Conservation (phyloP, 371 early-diverging fungal species). For the Mucor mucedo region DNA sequence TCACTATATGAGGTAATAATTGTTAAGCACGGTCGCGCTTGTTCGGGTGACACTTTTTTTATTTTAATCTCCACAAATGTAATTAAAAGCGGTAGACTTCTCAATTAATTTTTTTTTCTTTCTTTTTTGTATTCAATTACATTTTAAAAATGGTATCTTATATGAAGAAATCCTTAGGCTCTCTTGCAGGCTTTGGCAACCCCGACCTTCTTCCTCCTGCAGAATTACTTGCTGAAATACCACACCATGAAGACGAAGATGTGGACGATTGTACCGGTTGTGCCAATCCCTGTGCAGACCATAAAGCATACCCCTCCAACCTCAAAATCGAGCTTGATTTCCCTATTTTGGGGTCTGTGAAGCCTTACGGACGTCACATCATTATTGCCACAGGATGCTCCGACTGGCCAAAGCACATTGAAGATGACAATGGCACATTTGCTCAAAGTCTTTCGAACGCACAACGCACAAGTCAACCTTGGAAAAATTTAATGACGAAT, state of each 20-base stretch:
- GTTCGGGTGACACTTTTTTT: not conserved
- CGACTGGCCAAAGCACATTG: constrained; percentile 62
- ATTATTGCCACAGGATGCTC: constrained; percentile 65
- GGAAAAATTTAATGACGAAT: constrained; percentile 43
- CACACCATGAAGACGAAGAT: not conserved
- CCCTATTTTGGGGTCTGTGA: constrained; percentile 60
- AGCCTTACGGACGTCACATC: constrained; percentile 70
- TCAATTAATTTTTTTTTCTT: not conserved
- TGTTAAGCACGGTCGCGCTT: not conserved
- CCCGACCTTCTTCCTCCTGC: constrained; percentile 20
- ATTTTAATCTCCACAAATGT: not conserved
- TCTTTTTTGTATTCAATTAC: not conserved
- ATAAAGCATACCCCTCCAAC: constrained; percentile 62
- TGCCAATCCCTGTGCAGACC: constrained; percentile 53
- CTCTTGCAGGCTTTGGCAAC: constrained; percentile 21
- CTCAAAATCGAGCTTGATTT: constrained; percentile 63
- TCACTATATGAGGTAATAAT: not conserved
- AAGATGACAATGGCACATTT: constrained; percentile 47
- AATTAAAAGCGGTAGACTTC: not conserved
- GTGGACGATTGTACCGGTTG: constrained; percentile 44
- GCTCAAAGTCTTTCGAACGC: constrained; percentile 28
- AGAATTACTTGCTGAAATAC: constrained; percentile 16
- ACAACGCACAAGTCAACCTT: constrained; percentile 9
- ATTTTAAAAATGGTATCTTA: constrained; percentile 19
- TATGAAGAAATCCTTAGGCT: constrained; percentile 20